Conservation (phyloP, 345 rosid species). For the Erodium maritimum region DNA sequence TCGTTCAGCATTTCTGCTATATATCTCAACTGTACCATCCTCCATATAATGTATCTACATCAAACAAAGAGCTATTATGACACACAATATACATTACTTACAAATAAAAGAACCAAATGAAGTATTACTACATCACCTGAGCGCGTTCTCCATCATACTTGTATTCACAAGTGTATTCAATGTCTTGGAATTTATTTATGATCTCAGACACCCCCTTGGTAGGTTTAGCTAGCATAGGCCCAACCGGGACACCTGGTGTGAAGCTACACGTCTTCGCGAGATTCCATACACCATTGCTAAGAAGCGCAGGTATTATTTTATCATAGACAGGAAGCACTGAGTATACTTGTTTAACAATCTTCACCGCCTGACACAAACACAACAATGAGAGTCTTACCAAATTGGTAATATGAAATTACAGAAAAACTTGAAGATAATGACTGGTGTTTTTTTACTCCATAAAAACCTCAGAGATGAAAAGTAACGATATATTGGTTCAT, state of each 20-base stretch:
- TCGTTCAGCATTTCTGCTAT: slow-evolving; percentile 87
- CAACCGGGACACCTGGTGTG: slow-evolving; percentile 73
- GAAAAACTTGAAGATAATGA: background rate
- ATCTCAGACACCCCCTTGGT: slow-evolving; percentile 79
- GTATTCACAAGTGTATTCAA: slow-evolving; percentile 71
- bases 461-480: too few species aligned
- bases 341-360: slow-evolving; percentile 76
- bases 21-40: slow-evolving; percentile 80
- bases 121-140: slow-evolving; percentile 40
- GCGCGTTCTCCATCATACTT: slow-evolving; percentile 98
- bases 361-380: slow-evolving; percentile 53
- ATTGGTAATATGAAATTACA: slow-evolving; percentile 4
- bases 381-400: background rate
- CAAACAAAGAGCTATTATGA: slow-evolving; percentile 2
- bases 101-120: background rate
- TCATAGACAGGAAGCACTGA: slow-evolving; percentile 91
- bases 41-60: slow-evolving; percentile 80
- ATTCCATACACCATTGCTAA: slow-evolving; percentile 71
- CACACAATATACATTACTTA: slow-evolving; percentile 3
- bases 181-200: slow-evolving; percentile 70
- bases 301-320: slow-evolving; percentile 72
- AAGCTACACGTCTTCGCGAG: slow-evolving; percentile 62
- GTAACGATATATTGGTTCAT: too few species aligned
- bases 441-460: background rate
- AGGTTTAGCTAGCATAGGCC: slow-evolving; percentile 97